Percentiles rank a stretch among this genome's conserved stretches.
phyloP scores from a whole-genome alignment of 129 eudicot species.

The Calendula officinalis region DNA sequence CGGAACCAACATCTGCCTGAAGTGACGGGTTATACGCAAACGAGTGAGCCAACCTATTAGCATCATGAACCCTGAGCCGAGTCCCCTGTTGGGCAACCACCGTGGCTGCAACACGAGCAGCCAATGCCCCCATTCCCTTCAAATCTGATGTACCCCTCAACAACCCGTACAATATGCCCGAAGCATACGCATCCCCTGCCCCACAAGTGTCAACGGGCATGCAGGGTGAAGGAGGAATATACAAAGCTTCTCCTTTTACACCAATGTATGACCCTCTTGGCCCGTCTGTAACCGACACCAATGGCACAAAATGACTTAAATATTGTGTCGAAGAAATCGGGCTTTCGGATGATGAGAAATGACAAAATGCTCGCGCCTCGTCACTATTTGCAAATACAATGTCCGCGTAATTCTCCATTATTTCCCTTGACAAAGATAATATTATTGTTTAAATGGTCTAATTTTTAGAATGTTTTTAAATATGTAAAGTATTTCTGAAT shows the following conservation, averaged over 20 bases:
- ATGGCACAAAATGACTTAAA: constrained; percentile 91
- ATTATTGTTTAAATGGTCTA: background rate
- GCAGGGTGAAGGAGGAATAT: constrained; percentile 87
- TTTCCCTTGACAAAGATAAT: constrained; percentile 58
- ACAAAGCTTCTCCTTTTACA: constrained; percentile 87
- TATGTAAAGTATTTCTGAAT: too few species aligned
- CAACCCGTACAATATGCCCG: constrained; percentile 82
- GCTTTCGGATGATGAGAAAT: constrained; percentile 69
- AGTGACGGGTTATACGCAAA: constrained; percentile 44
- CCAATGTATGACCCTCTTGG: constrained; percentile 89
- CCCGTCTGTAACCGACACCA: constrained; percentile 98
- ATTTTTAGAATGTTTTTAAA: background rate
- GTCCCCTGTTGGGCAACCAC: constrained; percentile 98
- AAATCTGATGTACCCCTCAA: constrained; percentile 72
- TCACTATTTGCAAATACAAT: constrained; percentile 85
- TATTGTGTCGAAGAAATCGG: constrained; percentile 80
- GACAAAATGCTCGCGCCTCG: constrained; percentile 86
- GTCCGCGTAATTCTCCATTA: constrained; percentile 90
- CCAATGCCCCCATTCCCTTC: constrained; percentile 79
- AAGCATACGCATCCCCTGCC: constrained; percentile 98
- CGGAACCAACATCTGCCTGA: constrained; percentile 57
- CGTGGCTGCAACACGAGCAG: constrained; percentile 86
- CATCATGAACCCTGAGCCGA: constrained; percentile 84
- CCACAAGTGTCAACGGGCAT: constrained; percentile 95
- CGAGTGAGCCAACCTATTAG: constrained; percentile 62